These are phyloP conservation scores for Entamoeba invadens DNA, from an alignment of 208 protist species.

Conservation along the genomic window DNA sequence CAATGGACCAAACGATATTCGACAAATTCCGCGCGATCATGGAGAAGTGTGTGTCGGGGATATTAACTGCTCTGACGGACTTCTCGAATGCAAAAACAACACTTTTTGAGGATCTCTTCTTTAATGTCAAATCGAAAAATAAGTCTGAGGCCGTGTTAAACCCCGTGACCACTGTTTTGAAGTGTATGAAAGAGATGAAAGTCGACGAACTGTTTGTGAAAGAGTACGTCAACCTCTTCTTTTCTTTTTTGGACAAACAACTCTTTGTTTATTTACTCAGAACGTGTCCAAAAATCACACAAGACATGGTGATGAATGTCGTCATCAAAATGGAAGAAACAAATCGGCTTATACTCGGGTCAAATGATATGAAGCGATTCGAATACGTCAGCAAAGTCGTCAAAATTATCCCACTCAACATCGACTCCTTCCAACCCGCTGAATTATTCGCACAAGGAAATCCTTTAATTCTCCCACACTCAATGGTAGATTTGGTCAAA, in stretches of 20 bases:
- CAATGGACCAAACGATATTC: too few species aligned
- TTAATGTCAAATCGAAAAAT: not conserved
- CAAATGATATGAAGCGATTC: not conserved
- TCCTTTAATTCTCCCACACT: not conserved
- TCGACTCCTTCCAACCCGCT: not conserved
- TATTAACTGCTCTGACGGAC: not conserved
- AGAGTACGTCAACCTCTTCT: not conserved
- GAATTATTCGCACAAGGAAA: not conserved
- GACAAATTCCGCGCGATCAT: not conserved
- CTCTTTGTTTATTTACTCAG: not conserved
- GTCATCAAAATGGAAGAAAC: not conserved
- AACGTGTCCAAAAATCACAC: not conserved
- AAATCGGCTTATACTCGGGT: not conserved
- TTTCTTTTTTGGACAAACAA: not conserved
- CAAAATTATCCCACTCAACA: not conserved
- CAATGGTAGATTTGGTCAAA: not conserved
- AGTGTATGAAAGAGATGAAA: not conserved
- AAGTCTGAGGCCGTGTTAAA: not conserved
- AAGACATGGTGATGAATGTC: not conserved
- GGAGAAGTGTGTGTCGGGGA: not conserved
- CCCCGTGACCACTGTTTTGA: not conserved
- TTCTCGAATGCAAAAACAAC: not conserved
- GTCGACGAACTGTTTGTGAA: not conserved
- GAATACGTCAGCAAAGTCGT: not conserved
- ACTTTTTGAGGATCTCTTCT: not conserved